Conservation (phyloP, 257 asterid species). For the Voacanga thouarsii region DNA sequence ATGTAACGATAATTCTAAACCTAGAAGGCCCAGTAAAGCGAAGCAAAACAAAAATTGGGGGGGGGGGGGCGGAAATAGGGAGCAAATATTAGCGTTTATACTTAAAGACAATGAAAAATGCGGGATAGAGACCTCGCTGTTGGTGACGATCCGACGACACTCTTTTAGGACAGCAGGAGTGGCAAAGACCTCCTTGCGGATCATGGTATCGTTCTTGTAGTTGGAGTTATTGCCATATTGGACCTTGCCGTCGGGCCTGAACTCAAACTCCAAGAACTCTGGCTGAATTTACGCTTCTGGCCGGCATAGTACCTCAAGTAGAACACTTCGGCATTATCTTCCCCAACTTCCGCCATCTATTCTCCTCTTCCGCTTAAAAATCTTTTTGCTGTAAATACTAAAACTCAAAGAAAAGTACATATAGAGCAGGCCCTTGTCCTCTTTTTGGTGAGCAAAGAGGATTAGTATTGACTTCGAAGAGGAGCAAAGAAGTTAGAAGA, state of each 20-base stretch:
- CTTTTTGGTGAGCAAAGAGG: too few species aligned
- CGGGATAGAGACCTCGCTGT: slow-evolving; percentile 54
- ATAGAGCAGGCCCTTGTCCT: too few species aligned
- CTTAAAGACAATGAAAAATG: neutral
- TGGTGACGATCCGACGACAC: slow-evolving; percentile 90
- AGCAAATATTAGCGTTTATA: neutral
- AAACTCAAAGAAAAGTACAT: too few species aligned
- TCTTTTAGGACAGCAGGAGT: slow-evolving; percentile 90
- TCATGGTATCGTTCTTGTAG: slow-evolving; percentile 98
- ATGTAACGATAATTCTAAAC: neutral
- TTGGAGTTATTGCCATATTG: slow-evolving; percentile 94
- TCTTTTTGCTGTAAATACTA: too few species aligned
- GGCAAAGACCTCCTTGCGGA: slow-evolving; percentile 88
- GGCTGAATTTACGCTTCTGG: slow-evolving; percentile 94
- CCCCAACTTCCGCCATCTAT: slow-evolving; percentile 50
- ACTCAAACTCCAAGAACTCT: slow-evolving; percentile 91
- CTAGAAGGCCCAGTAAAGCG: neutral
- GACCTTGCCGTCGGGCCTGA: slow-evolving; percentile 93
- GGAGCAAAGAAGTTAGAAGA: too few species aligned
- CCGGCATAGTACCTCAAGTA: slow-evolving; percentile 95
- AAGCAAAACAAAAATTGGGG: neutral
- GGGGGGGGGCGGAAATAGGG: neutral
- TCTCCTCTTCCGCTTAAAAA: neutral
- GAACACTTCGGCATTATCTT: slow-evolving; percentile 48
- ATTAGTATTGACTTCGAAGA: too few species aligned